Conservation (phyloP, 345 rosid genomes). For the Euphorbia peplus region DNA sequence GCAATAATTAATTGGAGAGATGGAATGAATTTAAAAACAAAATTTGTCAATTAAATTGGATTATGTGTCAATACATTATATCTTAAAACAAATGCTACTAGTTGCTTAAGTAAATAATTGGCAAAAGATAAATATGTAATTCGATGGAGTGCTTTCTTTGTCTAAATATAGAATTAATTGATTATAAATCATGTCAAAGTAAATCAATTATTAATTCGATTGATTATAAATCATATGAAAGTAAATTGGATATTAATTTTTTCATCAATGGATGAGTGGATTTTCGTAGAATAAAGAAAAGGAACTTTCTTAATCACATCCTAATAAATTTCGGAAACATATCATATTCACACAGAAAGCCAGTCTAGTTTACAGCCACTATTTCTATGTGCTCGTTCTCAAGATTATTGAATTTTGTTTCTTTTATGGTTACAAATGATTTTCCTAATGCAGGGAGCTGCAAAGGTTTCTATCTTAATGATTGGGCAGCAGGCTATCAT, state of each 20-base stretch:
- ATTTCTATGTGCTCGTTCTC: neutral
- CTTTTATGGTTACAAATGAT: conserved; percentile 18
- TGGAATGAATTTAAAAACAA: neutral
- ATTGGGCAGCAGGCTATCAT: conserved; percentile 96
- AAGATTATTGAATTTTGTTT: neutral
- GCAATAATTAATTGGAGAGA: neutral
- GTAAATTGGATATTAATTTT: neutral
- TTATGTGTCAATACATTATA: neutral
- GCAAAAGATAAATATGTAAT: neutral
- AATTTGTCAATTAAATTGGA: neutral
- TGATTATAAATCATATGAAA: neutral
- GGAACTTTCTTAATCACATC: neutral
- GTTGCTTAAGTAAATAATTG: neutral
- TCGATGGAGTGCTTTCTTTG: neutral
- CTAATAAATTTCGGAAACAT: neutral
- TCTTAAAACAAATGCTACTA: neutral
- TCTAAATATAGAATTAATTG: neutral
- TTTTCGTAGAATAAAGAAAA: neutral
- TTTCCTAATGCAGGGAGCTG: conserved; percentile 75
- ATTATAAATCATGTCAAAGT: neutral
- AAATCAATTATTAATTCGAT: neutral
- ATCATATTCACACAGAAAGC: neutral
- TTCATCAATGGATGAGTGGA: neutral
- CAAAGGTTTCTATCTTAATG: conserved; percentile 90
- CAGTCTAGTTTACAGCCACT: neutral